Conservation (phyloP, 192 early-diverging fungal genomes). For the Coemansia furcata region DNA sequence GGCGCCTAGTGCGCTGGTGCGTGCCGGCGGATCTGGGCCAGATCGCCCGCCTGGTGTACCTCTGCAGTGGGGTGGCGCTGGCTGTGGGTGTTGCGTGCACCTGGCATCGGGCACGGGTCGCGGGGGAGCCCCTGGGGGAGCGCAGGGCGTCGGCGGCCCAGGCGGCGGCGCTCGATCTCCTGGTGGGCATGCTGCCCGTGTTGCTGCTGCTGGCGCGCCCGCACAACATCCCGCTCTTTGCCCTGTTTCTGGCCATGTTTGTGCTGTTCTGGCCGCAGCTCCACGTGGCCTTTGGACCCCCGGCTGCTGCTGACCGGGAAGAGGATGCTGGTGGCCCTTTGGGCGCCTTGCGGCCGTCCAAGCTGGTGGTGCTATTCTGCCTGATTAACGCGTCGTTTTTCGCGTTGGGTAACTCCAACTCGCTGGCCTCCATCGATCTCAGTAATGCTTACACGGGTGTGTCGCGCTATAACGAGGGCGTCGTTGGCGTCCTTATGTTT, state of each 20-base stretch:
- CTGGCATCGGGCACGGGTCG: constrained; percentile 5
- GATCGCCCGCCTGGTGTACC: constrained; percentile 26
- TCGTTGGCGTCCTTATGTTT: constrained; percentile 69
- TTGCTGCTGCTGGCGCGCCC: constrained; percentile 61
- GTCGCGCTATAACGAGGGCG: constrained; percentile 57
- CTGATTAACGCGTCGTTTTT: constrained; percentile 62
- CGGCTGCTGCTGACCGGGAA: neutral
- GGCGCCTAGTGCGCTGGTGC: constrained; percentile 8
- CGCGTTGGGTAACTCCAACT: constrained; percentile 70
- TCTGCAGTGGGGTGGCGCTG: constrained; percentile 1
- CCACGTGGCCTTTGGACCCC: neutral
- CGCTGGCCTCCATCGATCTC: constrained; percentile 74
- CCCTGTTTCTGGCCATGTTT: constrained; percentile 56
- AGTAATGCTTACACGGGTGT: constrained; percentile 76
- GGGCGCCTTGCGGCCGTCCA: constrained; percentile 25
- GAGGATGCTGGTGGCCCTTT: neutral
- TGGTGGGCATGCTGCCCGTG: constrained; percentile 57
- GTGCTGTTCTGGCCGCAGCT: constrained; percentile 34
- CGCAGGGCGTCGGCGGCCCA: constrained; percentile 1
- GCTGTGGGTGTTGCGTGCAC: neutral
- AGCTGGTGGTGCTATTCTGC: constrained; percentile 43
- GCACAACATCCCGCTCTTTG: constrained; percentile 62
- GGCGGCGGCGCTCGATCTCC: constrained; percentile 21
- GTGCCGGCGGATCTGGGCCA: constrained; percentile 21
- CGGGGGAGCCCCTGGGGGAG: neutral